phyloP scores from a whole-genome alignment of 495 filamentous ascomycete species.

The Emericellopsis terricola region DNA sequence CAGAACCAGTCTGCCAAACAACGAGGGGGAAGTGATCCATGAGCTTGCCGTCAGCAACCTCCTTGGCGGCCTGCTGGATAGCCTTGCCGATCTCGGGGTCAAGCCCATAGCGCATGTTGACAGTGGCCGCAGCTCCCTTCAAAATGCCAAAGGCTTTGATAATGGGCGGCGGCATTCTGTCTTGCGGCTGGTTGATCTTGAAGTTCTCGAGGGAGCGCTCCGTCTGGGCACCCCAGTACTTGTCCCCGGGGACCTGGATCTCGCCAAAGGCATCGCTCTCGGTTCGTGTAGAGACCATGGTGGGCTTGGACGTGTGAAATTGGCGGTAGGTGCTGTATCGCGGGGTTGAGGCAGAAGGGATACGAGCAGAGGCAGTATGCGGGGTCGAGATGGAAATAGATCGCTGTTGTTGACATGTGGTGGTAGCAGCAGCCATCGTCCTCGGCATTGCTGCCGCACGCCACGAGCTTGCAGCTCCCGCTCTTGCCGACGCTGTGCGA shows the following conservation, averaged over 20 bases:
- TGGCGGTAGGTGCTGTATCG: conserved; percentile 11
- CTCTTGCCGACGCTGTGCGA: conserved; percentile 2
- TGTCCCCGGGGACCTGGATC: conserved; percentile 77
- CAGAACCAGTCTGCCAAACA: conserved; percentile 97
- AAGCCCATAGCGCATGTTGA: conserved; percentile 90
- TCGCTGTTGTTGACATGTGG: conserved; percentile 6
- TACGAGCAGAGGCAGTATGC: neutral
- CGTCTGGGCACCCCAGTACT: conserved; percentile 98
- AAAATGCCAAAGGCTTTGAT: conserved; percentile 90
- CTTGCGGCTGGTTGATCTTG: conserved; percentile 96
- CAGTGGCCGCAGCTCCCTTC: conserved; percentile 88
- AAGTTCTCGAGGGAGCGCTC: conserved; percentile 96
- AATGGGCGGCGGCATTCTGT: conserved; percentile 91
- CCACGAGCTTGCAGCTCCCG: neutral
- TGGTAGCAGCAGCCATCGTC: neutral
- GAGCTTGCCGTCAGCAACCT: conserved; percentile 88
- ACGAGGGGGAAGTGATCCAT: conserved; percentile 97
- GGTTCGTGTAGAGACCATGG: conserved; percentile 44
- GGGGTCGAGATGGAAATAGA: conserved; percentile 10
- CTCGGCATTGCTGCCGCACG: neutral
- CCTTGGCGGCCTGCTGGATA: conserved; percentile 82
- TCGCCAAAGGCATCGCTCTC: conserved; percentile 97
- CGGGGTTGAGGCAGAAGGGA: neutral
- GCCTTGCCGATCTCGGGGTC: conserved; percentile 86
- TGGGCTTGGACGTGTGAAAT: conserved; percentile 29